Percentiles rank a stretch among this genome's conserved stretches.
Evolutionary conservation across 495 filamentous ascomycete species (phyloP).

Genomic region (Daldinia caldariorum): DNA sequence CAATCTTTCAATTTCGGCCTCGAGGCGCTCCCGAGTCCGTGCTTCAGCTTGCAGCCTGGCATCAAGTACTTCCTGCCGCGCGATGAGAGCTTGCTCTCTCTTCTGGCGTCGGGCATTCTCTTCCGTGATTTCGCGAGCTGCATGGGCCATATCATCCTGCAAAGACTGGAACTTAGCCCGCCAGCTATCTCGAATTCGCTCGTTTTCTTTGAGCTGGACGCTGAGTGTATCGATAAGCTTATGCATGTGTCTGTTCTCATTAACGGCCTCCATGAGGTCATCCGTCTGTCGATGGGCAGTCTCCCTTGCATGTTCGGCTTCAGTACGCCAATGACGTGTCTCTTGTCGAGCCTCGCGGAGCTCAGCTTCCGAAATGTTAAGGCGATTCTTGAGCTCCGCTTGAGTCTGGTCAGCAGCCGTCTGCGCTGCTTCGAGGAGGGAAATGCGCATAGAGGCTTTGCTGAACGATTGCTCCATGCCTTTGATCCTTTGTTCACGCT

Average conservation of each 20-base stretch:
- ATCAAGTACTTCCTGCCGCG: slow-evolving; percentile 80
- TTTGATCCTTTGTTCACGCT: slow-evolving; percentile 65
- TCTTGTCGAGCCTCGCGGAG: slow-evolving; percentile 61
- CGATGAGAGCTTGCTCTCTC: slow-evolving; percentile 76
- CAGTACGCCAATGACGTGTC: slow-evolving; percentile 59
- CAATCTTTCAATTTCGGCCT: slow-evolving; percentile 78
- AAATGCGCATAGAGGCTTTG: slow-evolving; percentile 66
- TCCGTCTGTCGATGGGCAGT: slow-evolving; percentile 53
- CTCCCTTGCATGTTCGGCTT: slow-evolving; percentile 57
- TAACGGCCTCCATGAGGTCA: slow-evolving; percentile 52
- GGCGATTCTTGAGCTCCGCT: slow-evolving; percentile 66
- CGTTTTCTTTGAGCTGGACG: slow-evolving; percentile 84
- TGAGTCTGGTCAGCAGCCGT: slow-evolving; percentile 71
- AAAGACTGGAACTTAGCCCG: slow-evolving; percentile 81
- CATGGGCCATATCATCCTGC: slow-evolving; percentile 82
- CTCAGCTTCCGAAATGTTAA: slow-evolving; percentile 59
- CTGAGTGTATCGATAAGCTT: slow-evolving; percentile 74
- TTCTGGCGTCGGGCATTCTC: slow-evolving; percentile 80
- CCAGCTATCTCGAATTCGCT: slow-evolving; percentile 78
- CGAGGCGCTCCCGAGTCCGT: slow-evolving; percentile 78
- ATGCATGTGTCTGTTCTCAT: slow-evolving; percentile 63
- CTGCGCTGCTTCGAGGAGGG: slow-evolving; percentile 70
- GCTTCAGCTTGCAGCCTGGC: slow-evolving; percentile 80
- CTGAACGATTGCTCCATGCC: slow-evolving; percentile 56
- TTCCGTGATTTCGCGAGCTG: slow-evolving; percentile 77